A percentile compares a stretch with the other conserved stretches of the same genome.
These are phyloP conservation scores for Eragrostis curvula DNA, from an alignment of 176 grass and related monocot species.

Conservation along the genomic window DNA sequence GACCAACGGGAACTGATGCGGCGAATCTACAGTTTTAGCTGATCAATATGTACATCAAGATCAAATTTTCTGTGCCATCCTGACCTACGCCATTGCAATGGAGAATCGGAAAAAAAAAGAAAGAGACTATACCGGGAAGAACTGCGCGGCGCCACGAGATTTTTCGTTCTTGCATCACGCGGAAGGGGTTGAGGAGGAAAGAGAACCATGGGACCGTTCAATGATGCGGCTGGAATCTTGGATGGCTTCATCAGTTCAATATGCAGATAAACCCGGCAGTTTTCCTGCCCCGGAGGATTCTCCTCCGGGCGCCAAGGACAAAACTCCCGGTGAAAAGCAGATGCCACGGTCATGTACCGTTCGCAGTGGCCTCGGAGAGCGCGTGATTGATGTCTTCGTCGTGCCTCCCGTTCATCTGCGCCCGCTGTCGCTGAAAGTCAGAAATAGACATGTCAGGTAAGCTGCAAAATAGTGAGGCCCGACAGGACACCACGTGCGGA, in stretches of 20 bases:
- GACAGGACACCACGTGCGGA: neutral
- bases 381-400: slow-evolving; percentile 57
- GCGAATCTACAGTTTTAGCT: slow-evolving; percentile 6
- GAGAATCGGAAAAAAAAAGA: neutral
- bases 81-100: slow-evolving; percentile 14
- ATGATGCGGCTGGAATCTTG: slow-evolving; percentile 29
- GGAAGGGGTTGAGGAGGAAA: neutral
- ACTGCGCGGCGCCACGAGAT: neutral
- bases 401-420: slow-evolving; percentile 88
- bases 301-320: slow-evolving; percentile 45
- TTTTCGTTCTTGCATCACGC: neutral
- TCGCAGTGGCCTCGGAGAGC: slow-evolving; percentile 54
- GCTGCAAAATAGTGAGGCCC: neutral
- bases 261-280: neutral
- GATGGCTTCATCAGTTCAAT: slow-evolving; percentile 1
- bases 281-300: slow-evolving; percentile 34
- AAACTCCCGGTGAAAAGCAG: slow-evolving; percentile 43
- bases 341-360: slow-evolving; percentile 45
- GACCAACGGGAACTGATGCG: neutral
- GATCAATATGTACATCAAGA: slow-evolving; percentile 41
- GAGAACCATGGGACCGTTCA: slow-evolving; percentile 2
- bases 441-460: slow-evolving; percentile 26
- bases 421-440: slow-evolving; percentile 70
- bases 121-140: neutral
- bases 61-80: neutral